Percentiles rank a stretch among this genome's conserved stretches.
These are phyloP conservation scores for Boletellus sp. DNA, from an alignment of 1,284 basidiomycete genomes.

Conservation along the genomic window DNA sequence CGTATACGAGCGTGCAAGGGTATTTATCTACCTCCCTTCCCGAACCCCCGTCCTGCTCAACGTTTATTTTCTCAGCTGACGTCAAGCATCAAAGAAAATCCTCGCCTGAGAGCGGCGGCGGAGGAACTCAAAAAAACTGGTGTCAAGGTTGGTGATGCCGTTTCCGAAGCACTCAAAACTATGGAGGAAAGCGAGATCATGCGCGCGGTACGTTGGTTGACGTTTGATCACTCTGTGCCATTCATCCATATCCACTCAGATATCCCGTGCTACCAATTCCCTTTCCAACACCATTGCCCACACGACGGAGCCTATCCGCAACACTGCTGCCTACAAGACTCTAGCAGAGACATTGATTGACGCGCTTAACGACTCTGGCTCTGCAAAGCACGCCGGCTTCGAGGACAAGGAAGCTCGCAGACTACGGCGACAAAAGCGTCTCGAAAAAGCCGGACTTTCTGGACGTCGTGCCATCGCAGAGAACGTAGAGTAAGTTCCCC, in stretches of 20 bases:
- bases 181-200: constrained; percentile 95
- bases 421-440: constrained; percentile 67
- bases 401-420: constrained; percentile 88
- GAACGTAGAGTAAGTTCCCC: constrained; percentile 72
- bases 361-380: constrained; percentile 91
- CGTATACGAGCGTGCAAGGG: constrained; percentile 91
- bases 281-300: constrained; percentile 77
- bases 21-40: constrained; percentile 40
- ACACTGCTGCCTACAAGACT: constrained; percentile 93
- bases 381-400: constrained; percentile 89
- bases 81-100: constrained; percentile 96
- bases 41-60: constrained; percentile 6
- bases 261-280: constrained; percentile 76
- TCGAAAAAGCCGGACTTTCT: constrained; percentile 79
- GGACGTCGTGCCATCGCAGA: constrained; percentile 59
- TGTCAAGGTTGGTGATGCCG: constrained; percentile 91
- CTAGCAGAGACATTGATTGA: constrained; percentile 88
- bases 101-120: constrained; percentile 84
- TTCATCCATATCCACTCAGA: constrained; percentile 38
- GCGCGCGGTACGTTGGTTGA: constrained; percentile 59
- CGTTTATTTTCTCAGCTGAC: constrained; percentile 56
- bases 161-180: constrained; percentile 81
- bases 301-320: constrained; percentile 90
- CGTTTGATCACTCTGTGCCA: not conserved
- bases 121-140: constrained; percentile 88